Conservation (phyloP, 2,329 filamentous ascomycete species). For the Calonectria leucothoes region DNA sequence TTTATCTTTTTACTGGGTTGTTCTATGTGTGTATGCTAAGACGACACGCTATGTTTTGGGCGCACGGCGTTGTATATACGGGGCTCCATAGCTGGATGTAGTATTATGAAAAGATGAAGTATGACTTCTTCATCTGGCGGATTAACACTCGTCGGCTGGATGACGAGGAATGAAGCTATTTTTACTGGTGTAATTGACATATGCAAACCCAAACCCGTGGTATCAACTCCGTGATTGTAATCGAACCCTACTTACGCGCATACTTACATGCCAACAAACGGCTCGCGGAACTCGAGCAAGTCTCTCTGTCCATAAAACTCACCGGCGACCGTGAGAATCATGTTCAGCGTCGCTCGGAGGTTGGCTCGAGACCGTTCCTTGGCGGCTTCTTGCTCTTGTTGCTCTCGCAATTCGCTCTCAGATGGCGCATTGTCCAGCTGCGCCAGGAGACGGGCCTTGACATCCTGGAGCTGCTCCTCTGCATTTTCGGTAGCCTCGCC, state of each 20-base stretch:
- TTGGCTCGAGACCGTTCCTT: slow-evolving; percentile 56
- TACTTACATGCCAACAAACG: slow-evolving; percentile 61
- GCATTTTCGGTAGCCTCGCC: slow-evolving; percentile 44
- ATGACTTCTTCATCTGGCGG: slow-evolving; percentile 8
- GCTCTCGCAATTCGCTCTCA: slow-evolving; percentile 38
- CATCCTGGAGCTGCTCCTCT: slow-evolving; percentile 57
- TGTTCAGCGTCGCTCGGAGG: slow-evolving; percentile 82
- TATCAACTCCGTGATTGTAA: neutral
- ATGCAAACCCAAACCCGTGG: neutral
- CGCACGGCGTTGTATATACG: slow-evolving; percentile 36
- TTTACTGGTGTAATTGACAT: slow-evolving; percentile 7
- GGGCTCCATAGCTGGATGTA: slow-evolving; percentile 34
- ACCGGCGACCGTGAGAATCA: slow-evolving; percentile 89
- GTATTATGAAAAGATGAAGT: slow-evolving; percentile 21
- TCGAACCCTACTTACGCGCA: neutral
- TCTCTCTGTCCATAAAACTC: slow-evolving; percentile 93
- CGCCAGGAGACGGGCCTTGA: slow-evolving; percentile 60
- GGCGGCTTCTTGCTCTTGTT: slow-evolving; percentile 41
- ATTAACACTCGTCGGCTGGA: slow-evolving; percentile 28
- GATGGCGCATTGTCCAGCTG: slow-evolving; percentile 49
- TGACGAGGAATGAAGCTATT: slow-evolving; percentile 22
- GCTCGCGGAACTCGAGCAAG: slow-evolving; percentile 79
- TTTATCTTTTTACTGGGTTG: slow-evolving; percentile 17
- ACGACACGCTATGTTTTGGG: slow-evolving; percentile 29
- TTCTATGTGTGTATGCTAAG: slow-evolving; percentile 21